Base-by-base conservation (phyloP, 371 early-diverging fungal species). In the Quaeritorhiza haematococci region DNA sequence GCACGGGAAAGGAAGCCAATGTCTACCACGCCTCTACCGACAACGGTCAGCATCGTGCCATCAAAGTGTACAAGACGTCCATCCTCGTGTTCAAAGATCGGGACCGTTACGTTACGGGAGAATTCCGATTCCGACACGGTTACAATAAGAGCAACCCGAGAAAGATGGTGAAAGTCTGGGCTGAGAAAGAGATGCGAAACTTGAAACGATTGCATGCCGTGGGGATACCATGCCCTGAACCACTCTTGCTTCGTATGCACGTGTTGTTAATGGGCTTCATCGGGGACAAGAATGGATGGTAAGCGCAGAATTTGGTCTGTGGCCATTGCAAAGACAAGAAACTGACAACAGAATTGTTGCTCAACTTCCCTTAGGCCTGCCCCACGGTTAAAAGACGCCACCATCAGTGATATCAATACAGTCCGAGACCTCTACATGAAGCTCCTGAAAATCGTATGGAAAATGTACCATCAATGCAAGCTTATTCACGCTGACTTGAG, bases 121-220 rank as follows among this genome's bases (percentile, higher is more conserved):
- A 99, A 71, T 93, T 83, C 67, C 84, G 99, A 44, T 99, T 98
- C 80, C 79, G 95, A 38, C 91, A 90, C 64, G 99, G 97, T 7
- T 97, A 98, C 73, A 84, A 81, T 59, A 89, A 91, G 60, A 85
- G 87, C 62, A 99, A 99, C 71, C 96, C 99, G 23, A 80, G 99
- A 65, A 99, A 99, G 77, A 95, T 99, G 92, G 96, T 99, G 58
- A 92, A 96, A 76, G 76, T 97, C 32, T 99, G 99, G 99, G 99
- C 99, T 1, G 99, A 99, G 69, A 99, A 99, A 76, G 99, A 99
- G 72, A 94, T 98, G 87, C 82, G 99, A 58, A 99, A 99, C 69
- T 73, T 99, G 67, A 19, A 49, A 7, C 63, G 76, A 54, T 64
- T 99, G 29, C 81, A 88, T 49, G 85, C 81, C 26, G 89, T 91